A percentile compares a stretch with the other conserved stretches of the same genome.
Conservation (phyloP, 768 basidiomycete species). For the Terana coerulea region DNA sequence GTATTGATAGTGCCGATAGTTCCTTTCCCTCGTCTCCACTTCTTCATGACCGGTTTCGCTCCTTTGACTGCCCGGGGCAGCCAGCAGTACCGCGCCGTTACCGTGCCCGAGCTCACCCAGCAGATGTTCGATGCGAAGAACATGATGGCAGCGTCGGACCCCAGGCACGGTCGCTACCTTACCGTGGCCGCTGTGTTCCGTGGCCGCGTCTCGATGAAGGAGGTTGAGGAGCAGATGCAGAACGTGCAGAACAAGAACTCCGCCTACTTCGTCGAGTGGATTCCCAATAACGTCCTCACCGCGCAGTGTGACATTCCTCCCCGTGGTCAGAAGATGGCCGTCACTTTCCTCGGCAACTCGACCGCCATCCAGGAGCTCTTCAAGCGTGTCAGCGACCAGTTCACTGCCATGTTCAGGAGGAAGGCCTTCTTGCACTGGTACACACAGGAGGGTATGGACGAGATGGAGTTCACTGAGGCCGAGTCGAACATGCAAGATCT, state of each 20-base stretch:
- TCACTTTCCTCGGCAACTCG: constrained; percentile 96
- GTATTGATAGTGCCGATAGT: constrained; percentile 51
- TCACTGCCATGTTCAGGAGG: constrained; percentile 98
- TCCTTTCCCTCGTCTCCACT: constrained; percentile 98
- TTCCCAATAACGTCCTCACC: constrained; percentile 97
- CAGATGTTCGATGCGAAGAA: constrained; percentile 99
- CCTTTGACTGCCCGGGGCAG: constrained; percentile 92
- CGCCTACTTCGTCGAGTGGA: constrained; percentile 99
- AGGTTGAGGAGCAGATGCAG: constrained; percentile 99
- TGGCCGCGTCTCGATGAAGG: constrained; percentile 99
- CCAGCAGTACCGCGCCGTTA: constrained; percentile 94
- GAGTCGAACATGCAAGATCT: constrained; percentile 99
- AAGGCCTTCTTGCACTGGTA: constrained; percentile 99
- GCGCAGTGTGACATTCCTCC: constrained; percentile 99
- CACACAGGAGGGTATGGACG: constrained; percentile 99
- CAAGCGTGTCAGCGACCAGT: constrained; percentile 98
- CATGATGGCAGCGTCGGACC: constrained; percentile 99
- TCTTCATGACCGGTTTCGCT: constrained; percentile 98
- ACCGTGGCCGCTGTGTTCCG: constrained; percentile 98
- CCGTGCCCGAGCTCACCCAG: constrained; percentile 95
- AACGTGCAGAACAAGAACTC: constrained; percentile 97
- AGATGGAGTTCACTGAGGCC: constrained; percentile 99
- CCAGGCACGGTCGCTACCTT: constrained; percentile 94
- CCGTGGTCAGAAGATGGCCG: constrained; percentile 93
- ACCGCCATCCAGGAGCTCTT: constrained; percentile 97